Base-by-base conservation (phyloP, 108 stramenopile species). In the Parietichytrium sp. region DNA sequence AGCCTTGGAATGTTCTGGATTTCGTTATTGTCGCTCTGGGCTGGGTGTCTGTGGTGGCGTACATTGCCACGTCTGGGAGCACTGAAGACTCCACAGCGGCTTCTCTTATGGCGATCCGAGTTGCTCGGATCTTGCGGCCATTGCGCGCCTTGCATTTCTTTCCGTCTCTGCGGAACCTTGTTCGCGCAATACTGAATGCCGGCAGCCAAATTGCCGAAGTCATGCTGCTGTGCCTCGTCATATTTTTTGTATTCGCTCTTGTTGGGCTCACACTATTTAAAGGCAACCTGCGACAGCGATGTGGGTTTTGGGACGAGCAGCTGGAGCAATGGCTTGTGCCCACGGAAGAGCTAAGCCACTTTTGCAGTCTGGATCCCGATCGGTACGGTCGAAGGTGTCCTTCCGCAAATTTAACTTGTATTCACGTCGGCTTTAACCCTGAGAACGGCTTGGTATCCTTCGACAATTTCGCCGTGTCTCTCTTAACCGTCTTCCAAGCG, bases 221-320 rank as follows among this genome's bases (percentile, higher is more conserved):
- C 12, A 3, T 79, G 49, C 78, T 82, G 45, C 47, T 81, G 18
- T 25, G 53, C 45, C 18, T 27, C 20, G 79, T 52, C 77, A 80
- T 83, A 18, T 80, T 84, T 38, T 36, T 81, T 49, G 47, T 84
- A 3, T 84, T 84, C 47, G 81, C 54, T 3, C 31, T 81, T 30
- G 27, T 84, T 30, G 84, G 84, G 31, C 29, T 81, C 54, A 54
- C 78, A 47, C 54, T 80, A 6, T 83, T 83, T 45, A 83, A 55
- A 79, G 79, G 79, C 12, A 45, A 29, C 38, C 29, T 83, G 51
- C 78, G 83, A 23, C 54, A 72, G 45, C 30, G 77, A 12, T 82
- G 81, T 15, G 52, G 27, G 8, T 8, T 15, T 61, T 82, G 50
- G 31, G 55, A 82, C 54, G 38, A 82, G 55, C 26, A 45, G 26